Evolutionary conservation across 1,139 yeast genomes (phyloP).

Genomic region (Kodamaea fungicola): DNA sequence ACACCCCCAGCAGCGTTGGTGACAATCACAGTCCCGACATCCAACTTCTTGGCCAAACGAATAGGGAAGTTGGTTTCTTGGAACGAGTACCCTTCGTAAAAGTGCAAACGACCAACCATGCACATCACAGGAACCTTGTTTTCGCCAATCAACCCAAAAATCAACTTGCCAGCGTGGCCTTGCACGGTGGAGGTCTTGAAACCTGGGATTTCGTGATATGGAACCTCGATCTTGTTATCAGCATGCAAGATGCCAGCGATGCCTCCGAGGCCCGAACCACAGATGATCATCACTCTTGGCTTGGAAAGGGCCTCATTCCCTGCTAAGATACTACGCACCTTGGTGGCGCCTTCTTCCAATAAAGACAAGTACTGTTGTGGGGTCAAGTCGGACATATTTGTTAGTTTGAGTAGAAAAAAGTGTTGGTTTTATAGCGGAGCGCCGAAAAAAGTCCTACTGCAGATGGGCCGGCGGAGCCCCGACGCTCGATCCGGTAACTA

Average conservation of each 20-base stretch:
- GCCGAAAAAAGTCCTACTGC: neutral
- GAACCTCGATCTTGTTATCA: slow-evolving; percentile 45
- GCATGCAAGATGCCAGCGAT: slow-evolving; percentile 55
- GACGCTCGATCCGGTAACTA: slow-evolving; percentile 4
- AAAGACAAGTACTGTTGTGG: slow-evolving; percentile 18
- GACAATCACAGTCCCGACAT: slow-evolving; percentile 60
- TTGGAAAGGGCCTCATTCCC: slow-evolving; percentile 18
- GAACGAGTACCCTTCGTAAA: slow-evolving; percentile 85
- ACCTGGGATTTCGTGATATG: slow-evolving; percentile 74
- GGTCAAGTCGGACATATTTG: slow-evolving; percentile 9
- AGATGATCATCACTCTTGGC: slow-evolving; percentile 74
- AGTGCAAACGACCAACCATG: slow-evolving; percentile 91
- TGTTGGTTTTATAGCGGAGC: neutral
- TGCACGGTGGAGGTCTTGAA: slow-evolving; percentile 79
- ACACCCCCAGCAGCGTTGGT: slow-evolving; percentile 97
- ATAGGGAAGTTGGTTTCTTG: slow-evolving; percentile 84
- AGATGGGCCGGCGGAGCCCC: slow-evolving; percentile 1
- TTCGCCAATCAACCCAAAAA: slow-evolving; percentile 72
- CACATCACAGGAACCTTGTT: slow-evolving; percentile 79
- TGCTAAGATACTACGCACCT: slow-evolving; percentile 13
- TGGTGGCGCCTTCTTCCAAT: slow-evolving; percentile 19
- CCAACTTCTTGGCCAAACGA: slow-evolving; percentile 65
- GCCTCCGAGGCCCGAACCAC: slow-evolving; percentile 95
- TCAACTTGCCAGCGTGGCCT: slow-evolving; percentile 83
- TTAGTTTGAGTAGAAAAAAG: slow-evolving; percentile 1